Percentiles rank a stretch among this genome's conserved stretches.
These are phyloP conservation scores for Leccinum obscurum DNA, from an alignment of 768 basidiomycete species.

Conservation along the genomic window DNA sequence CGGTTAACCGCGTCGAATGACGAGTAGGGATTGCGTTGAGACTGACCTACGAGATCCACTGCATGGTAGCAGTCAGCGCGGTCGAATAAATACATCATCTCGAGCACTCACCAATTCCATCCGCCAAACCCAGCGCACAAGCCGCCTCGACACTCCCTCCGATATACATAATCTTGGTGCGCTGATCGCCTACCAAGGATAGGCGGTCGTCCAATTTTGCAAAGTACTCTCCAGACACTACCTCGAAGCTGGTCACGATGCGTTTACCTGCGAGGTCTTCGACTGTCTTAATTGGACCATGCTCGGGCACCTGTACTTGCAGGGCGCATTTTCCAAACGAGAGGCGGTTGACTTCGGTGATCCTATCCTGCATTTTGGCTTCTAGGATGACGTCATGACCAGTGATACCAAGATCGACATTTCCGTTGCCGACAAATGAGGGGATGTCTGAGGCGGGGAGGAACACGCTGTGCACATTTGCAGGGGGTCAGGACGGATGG, in stretches of 20 bases:
- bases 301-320: constrained; percentile 89
- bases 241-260: constrained; percentile 93
- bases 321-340: constrained; percentile 92
- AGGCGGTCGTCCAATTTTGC: constrained; percentile 55
- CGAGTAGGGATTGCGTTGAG: constrained; percentile 26
- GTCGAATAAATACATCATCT: background rate
- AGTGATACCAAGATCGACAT: constrained; percentile 95
- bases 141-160: constrained; percentile 99
- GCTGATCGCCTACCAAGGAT: constrained; percentile 50
- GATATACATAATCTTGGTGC: constrained; percentile 90
- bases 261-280: constrained; percentile 88
- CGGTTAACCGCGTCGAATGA: background rate
- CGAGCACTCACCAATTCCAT: constrained; percentile 80
- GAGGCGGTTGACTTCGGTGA: constrained; percentile 79
- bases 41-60: constrained; percentile 93
- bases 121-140: constrained; percentile 92
- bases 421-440: constrained; percentile 96
- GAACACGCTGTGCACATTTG: constrained; percentile 70
- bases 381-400: constrained; percentile 98
- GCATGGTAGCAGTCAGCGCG: constrained; percentile 2
- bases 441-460: constrained; percentile 97
- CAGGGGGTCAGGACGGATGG: background rate
- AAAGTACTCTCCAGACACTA: constrained; percentile 83
- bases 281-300: constrained; percentile 61
- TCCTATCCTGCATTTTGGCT: constrained; percentile 72